phyloP scores from a whole-genome alignment of 2,329 filamentous ascomycete genomes.

The Calonectria pseudoreteaudii region DNA sequence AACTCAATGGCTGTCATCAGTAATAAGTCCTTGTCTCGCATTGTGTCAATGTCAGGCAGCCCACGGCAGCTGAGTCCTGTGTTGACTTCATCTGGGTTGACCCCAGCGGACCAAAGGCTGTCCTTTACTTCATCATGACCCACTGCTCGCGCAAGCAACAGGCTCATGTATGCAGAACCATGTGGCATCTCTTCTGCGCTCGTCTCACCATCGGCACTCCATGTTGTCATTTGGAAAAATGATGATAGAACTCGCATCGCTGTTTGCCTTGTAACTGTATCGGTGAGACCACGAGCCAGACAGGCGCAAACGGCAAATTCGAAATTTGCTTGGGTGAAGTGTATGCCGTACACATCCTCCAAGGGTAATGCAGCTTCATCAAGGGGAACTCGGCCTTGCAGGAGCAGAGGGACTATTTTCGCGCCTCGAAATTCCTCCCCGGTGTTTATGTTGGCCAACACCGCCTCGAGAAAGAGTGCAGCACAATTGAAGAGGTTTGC shows the following conservation, averaged over 20 bases:
- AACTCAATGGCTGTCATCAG: slow-evolving; percentile 73
- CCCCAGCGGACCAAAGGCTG: slow-evolving; percentile 70
- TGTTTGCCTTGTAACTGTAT: slow-evolving; percentile 69
- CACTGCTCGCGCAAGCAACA: slow-evolving; percentile 69
- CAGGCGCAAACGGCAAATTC: slow-evolving; percentile 76
- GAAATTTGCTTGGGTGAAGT: slow-evolving; percentile 73
- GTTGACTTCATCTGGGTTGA: slow-evolving; percentile 55
- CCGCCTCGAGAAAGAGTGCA: slow-evolving; percentile 73
- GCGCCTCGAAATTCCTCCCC: slow-evolving; percentile 69
- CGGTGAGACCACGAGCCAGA: slow-evolving; percentile 72
- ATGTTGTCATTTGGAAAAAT: slow-evolving; percentile 61
- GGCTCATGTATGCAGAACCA: slow-evolving; percentile 68
- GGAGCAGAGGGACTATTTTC: slow-evolving; percentile 68
- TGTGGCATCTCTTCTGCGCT: slow-evolving; percentile 35
- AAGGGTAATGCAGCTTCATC: slow-evolving; percentile 72
- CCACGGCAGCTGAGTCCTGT: slow-evolving; percentile 40
- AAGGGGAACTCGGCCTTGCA: slow-evolving; percentile 70
- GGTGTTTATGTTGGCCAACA: slow-evolving; percentile 72
- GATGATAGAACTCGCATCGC: slow-evolving; percentile 71
- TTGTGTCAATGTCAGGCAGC: slow-evolving; percentile 51
- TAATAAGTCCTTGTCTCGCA: slow-evolving; percentile 72
- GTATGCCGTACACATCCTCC: slow-evolving; percentile 74
- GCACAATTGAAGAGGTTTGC: slow-evolving; percentile 73
- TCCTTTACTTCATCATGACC: slow-evolving; percentile 71
- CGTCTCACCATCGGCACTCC: slow-evolving; percentile 31